These are phyloP conservation scores for Erigeron philadelphicus DNA, from an alignment of 140 eudicot genomes.

Conservation along the genomic window DNA sequence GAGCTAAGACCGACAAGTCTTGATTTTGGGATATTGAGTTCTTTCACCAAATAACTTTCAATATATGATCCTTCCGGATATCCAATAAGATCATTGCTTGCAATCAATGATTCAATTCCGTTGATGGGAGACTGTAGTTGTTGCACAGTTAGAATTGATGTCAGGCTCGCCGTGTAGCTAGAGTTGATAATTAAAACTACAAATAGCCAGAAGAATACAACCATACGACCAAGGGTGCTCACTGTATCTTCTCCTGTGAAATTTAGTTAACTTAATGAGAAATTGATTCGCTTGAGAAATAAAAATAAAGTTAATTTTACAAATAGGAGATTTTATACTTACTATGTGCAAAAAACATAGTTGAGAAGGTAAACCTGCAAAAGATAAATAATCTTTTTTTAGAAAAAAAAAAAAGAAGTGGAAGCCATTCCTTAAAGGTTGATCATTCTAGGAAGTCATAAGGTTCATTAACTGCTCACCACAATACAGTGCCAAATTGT, in stretches of 20 bases:
- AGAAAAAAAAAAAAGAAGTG: no score
- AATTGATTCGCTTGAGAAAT: background rate
- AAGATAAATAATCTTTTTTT: no score
- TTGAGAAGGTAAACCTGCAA: no score
- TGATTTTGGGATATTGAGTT: background rate
- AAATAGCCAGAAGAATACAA: constrained; percentile 2
- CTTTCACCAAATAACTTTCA: constrained; percentile 1
- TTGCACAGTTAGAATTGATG: background rate
- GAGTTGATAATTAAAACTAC: background rate
- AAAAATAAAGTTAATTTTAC: no score
- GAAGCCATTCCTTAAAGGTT: no score
- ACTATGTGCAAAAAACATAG: no score
- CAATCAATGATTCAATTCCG: background rate
- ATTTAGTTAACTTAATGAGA: background rate
- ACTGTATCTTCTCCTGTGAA: background rate
- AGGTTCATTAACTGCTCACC: no score
- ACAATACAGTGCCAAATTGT: no score
- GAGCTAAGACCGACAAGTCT: background rate
- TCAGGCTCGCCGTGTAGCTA: constrained; percentile 4
- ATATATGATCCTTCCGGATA: background rate
- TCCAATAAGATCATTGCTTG: background rate
- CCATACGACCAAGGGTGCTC: constrained; percentile 2
- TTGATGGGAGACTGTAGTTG: background rate
- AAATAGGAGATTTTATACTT: no score
- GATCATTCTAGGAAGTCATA: no score